These are phyloP conservation scores for Pelargonium nanum DNA, from an alignment of 345 rosid species.

Conservation along the genomic window DNA sequence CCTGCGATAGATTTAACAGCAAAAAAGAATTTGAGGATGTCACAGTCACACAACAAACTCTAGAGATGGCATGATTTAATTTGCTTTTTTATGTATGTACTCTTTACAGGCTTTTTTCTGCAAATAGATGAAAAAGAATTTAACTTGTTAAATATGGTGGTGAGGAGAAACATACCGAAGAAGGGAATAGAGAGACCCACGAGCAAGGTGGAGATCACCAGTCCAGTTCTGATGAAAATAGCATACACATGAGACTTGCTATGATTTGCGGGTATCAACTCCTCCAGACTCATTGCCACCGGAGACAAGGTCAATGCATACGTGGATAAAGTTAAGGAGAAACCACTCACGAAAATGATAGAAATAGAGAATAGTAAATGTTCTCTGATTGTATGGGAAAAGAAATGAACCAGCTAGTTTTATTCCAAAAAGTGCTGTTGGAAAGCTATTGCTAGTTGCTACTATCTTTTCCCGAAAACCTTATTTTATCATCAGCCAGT, in stretches of 20 bases:
- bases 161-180: constrained; percentile 41
- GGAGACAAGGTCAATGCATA: constrained; percentile 81
- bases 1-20: constrained; percentile 26
- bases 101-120: not conserved
- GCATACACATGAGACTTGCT: constrained; percentile 41
- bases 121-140: not conserved
- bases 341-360: not conserved
- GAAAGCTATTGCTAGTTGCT: no score
- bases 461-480: no score
- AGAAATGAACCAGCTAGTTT: not conserved
- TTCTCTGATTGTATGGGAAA: not conserved
- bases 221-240: constrained; percentile 47
- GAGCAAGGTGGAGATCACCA: constrained; percentile 57
- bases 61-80: not conserved
- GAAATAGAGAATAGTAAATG: not conserved
- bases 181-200: constrained; percentile 68
- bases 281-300: constrained; percentile 82
- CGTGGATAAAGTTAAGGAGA: constrained; percentile 31
- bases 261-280: constrained; percentile 51
- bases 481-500: no score
- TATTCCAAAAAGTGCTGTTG: no score
- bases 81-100: not conserved
- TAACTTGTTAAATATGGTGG: no score
- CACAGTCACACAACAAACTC: no score
- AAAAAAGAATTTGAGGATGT: not conserved